Base-by-base conservation (phyloP, 306 rosid species). In the Pterocarpus macrocarpus region DNA sequence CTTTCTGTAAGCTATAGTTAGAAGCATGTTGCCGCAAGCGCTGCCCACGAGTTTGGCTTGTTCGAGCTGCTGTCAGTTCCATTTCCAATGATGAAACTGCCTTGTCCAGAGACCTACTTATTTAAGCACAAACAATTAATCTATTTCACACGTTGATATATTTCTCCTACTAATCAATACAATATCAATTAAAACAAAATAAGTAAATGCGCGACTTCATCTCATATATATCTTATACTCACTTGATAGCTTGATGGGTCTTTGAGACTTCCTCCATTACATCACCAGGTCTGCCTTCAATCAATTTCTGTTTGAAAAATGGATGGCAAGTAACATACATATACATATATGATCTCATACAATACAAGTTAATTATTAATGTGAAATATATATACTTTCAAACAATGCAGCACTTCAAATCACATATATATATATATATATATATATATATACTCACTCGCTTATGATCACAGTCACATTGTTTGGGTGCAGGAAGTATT, bases 231-330 rank as follows among this genome's bases (percentile, higher is more conserved):
- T 33, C 1, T 1, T 13, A 8, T 52, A 12, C 84, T 86, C 81
- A 90, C 99, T 84, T 82, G 71, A 93, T 88, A 34, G 99, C 97
- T 81, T 89, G 89, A 75, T 91, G 99, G 41, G 99, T 90, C 86
- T 90, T 91, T 6, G 88, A 64, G 12, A 95, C 97, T 87, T 93
- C 89, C 72, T 81, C 94, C 90, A 87, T 81, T 53, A 93, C 84
- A 70, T 89, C 92, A 50, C 75, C 84, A 14, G 92, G 75, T 38
- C 65, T 82, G 15, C 84, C 91, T 86, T 93, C 95, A 36, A 80
- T 83, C 83, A 95, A 41, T 89, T 93, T 95, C 97, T 90, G 89
- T 8, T 61, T 39, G 5, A 62, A 49, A 32, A 12, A 11, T 1
- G 4, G 13, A 59, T 5, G 11, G 36, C 55, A 55, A 28, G 58